phyloP scores from a whole-genome alignment of 192 early-diverging fungal genomes.

The Coemansia sp. region DNA sequence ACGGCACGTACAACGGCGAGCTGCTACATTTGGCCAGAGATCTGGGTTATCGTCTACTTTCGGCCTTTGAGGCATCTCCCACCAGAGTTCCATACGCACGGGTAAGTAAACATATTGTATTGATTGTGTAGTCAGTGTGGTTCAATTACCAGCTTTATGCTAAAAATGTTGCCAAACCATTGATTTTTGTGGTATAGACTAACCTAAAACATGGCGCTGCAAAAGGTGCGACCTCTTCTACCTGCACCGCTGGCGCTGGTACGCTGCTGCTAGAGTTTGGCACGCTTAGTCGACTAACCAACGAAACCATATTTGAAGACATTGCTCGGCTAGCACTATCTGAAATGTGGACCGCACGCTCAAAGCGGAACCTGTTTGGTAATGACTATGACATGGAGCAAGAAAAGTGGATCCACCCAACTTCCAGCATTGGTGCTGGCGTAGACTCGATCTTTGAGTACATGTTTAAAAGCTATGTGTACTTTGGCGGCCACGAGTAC shows the following conservation, averaged over 20 bases:
- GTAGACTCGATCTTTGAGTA: constrained; percentile 94
- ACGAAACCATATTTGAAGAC: constrained; percentile 72
- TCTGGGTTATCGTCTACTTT: constrained; percentile 78
- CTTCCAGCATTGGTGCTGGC: constrained; percentile 81
- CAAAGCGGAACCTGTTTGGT: constrained; percentile 75
- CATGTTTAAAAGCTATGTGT: constrained; percentile 81
- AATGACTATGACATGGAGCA: constrained; percentile 75
- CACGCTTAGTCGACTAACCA: constrained; percentile 80
- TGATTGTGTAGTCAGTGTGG: background rate
- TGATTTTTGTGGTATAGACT: constrained; percentile 11
- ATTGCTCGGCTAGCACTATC: constrained; percentile 67
- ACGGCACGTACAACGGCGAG: constrained; percentile 71
- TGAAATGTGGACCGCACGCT: constrained; percentile 76
- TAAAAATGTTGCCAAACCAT: background rate
- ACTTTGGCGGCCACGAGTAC: constrained; percentile 83
- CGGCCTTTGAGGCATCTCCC: constrained; percentile 80
- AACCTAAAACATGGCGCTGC: constrained; percentile 76
- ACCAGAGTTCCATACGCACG: constrained; percentile 82
- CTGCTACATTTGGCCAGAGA: constrained; percentile 76
- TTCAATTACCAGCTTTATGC: background rate
- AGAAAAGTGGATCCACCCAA: constrained; percentile 53
- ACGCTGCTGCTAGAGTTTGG: constrained; percentile 93
- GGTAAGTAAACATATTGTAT: background rate
- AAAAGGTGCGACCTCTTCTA: constrained; percentile 64
- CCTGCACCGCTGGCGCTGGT: constrained; percentile 87